Percentiles rank a stretch among this genome's conserved stretches.
Evolutionary conservation across 108 stramenopile genomes (phyloP).

Genomic region (Schizochytrium sp.): DNA sequence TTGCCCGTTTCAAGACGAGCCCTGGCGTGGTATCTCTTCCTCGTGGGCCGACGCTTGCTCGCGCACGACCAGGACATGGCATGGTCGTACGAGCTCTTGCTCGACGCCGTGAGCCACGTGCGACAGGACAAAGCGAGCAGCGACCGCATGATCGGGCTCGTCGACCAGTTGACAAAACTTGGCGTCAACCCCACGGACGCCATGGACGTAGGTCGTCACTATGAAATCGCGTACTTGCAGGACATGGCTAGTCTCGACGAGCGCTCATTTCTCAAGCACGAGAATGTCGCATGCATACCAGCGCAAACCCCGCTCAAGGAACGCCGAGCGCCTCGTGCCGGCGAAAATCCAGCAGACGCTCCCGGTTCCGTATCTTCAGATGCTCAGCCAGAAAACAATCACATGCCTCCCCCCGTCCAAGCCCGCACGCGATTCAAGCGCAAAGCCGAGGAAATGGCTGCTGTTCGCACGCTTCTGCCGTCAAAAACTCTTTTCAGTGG

Average conservation of each 20-base stretch:
- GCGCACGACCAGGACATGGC: neutral
- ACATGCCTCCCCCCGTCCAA: neutral
- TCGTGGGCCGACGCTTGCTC: neutral
- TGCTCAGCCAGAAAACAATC: neutral
- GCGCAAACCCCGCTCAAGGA: neutral
- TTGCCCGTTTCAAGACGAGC: neutral
- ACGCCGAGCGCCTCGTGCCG: neutral
- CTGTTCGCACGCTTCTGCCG: neutral
- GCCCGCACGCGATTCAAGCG: neutral
- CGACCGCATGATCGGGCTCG: neutral
- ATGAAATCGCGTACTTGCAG: neutral
- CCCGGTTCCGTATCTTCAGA: neutral
- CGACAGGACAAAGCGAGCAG: neutral
- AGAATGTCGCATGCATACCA: neutral
- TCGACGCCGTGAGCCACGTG: neutral
- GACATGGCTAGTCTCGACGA: neutral
- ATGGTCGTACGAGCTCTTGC: neutral
- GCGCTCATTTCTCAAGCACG: neutral
- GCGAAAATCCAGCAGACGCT: neutral
- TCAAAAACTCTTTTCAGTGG: neutral
- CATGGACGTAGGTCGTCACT: neutral
- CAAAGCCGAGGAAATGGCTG: neutral
- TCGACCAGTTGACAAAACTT: neutral
- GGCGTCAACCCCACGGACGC: neutral
- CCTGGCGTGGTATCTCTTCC: neutral